A percentile compares a stretch with the other conserved stretches of the same genome.
Conservation (phyloP, 2,329 filamentous ascomycete genomes). For the Colletotrichum sp. region DNA sequence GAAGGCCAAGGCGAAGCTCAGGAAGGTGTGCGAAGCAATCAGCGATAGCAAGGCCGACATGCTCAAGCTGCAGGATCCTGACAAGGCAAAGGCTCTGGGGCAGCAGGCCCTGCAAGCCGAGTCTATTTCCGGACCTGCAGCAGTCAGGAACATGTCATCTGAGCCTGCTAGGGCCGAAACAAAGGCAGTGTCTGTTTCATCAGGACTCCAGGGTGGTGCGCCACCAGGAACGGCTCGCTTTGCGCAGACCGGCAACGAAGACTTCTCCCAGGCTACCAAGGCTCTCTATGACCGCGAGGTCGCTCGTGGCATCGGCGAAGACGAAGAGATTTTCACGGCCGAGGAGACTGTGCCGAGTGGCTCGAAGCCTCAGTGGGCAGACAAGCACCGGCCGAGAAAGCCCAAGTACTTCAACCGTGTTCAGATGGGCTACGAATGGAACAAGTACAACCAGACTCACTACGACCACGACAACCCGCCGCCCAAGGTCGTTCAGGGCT, state of each 20-base stretch:
- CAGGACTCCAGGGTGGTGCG: slow-evolving; percentile 28
- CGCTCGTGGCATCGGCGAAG: slow-evolving; percentile 87
- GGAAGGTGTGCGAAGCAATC: slow-evolving; percentile 78
- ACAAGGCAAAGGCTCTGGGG: slow-evolving; percentile 59
- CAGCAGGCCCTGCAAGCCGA: slow-evolving; percentile 31
- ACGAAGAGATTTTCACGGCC: slow-evolving; percentile 93
- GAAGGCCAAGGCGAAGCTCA: slow-evolving; percentile 89
- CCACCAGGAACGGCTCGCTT: slow-evolving; percentile 71
- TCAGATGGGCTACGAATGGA: slow-evolving; percentile 99
- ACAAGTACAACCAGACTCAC: slow-evolving; percentile 99
- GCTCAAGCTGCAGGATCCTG: slow-evolving; percentile 70
- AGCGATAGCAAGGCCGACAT: slow-evolving; percentile 63
- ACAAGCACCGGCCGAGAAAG: slow-evolving; percentile 87
- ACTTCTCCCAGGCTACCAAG: slow-evolving; percentile 86
- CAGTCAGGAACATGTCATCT: slow-evolving; percentile 15
- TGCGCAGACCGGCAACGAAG: slow-evolving; percentile 71
- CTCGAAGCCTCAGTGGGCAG: slow-evolving; percentile 77
- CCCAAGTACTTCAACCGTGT: slow-evolving; percentile 97
- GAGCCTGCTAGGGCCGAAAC: slow-evolving; percentile 29
- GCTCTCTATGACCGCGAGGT: slow-evolving; percentile 92
- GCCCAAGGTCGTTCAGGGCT: slow-evolving; percentile 96
- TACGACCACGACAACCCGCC: slow-evolving; percentile 99
- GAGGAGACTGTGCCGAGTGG: slow-evolving; percentile 78
- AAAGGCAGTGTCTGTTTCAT: slow-evolving; percentile 12
- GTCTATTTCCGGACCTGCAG: slow-evolving; percentile 34